These are phyloP conservation scores for Bacidia gigantensis DNA, from an alignment of 495 filamentous ascomycete genomes.

Conservation along the genomic window DNA sequence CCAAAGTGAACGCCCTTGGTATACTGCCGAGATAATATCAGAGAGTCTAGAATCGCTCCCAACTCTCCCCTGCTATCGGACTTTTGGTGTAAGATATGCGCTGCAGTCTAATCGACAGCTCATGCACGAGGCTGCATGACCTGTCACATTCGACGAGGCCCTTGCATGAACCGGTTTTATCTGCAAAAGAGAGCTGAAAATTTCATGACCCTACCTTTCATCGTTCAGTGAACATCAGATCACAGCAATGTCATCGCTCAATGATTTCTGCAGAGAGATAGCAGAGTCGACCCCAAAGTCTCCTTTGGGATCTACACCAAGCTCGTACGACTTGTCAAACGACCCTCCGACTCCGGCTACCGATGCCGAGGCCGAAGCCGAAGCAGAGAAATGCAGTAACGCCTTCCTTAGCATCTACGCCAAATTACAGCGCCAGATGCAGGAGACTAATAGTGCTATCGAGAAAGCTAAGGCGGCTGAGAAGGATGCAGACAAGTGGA, in stretches of 20 bases:
- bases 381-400: not conserved
- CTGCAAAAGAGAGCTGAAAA: not conserved
- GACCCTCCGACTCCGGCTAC: not conserved
- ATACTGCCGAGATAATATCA: no score
- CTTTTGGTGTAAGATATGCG: not conserved
- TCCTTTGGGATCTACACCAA: not conserved
- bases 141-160: not conserved
- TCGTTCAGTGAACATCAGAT: not conserved
- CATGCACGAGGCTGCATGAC: not conserved
- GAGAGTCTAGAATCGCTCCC: not conserved
- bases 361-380: not conserved
- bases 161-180: not conserved
- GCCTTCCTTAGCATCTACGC: not conserved
- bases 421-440: not conserved
- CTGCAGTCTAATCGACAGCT: not conserved
- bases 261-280: not conserved
- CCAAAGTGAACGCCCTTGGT: no score
- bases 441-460: not conserved
- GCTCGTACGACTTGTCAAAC: not conserved
- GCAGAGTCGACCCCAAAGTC: not conserved
- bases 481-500: not conserved
- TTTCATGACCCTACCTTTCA: not conserved
- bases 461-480: not conserved
- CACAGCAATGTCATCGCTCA: not conserved
- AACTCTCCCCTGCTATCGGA: not conserved